These are phyloP conservation scores for Amauroascus niger DNA, from an alignment of 2,329 filamentous ascomycete genomes.

Conservation along the genomic window DNA sequence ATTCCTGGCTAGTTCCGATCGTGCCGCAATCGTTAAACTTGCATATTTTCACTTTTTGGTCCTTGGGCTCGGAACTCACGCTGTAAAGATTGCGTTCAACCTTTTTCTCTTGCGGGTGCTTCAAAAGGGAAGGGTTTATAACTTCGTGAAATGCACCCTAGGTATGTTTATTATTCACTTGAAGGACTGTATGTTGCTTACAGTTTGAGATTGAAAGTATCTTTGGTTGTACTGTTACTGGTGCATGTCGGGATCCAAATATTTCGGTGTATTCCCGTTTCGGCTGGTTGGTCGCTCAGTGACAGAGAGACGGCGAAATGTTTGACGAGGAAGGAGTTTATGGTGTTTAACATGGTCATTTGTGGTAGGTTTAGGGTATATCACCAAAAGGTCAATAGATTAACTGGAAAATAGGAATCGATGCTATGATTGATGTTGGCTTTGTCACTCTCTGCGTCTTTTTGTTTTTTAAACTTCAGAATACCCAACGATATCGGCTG, in stretches of 20 bases:
- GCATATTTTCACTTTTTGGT: conserved; percentile 42
- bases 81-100: conserved; percentile 42
- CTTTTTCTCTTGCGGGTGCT: conserved; percentile 40
- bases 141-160: conserved; percentile 36
- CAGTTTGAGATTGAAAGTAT: conserved; percentile 28
- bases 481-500: conserved; percentile 31
- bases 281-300: conserved; percentile 37
- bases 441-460: conserved; percentile 38
- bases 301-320: conserved; percentile 36
- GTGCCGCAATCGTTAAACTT: conserved; percentile 32
- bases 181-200: neutral
- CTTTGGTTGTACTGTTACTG: conserved; percentile 37
- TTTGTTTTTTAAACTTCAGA: conserved; percentile 37
- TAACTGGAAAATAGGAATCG: conserved; percentile 1
- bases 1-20: conserved; percentile 29
- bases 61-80: conserved; percentile 37
- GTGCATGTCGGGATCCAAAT: conserved; percentile 40
- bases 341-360: conserved; percentile 41
- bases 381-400: conserved; percentile 11
- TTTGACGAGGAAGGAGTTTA: conserved; percentile 34
- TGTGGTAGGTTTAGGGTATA: conserved; percentile 20
- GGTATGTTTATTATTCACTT: conserved; percentile 24
- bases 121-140: conserved; percentile 32
- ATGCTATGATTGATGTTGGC: conserved; percentile 31
- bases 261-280: conserved; percentile 40